Evolutionary conservation across 768 basidiomycete species (phyloP).

Genomic region (Leccinum longicurvipes): DNA sequence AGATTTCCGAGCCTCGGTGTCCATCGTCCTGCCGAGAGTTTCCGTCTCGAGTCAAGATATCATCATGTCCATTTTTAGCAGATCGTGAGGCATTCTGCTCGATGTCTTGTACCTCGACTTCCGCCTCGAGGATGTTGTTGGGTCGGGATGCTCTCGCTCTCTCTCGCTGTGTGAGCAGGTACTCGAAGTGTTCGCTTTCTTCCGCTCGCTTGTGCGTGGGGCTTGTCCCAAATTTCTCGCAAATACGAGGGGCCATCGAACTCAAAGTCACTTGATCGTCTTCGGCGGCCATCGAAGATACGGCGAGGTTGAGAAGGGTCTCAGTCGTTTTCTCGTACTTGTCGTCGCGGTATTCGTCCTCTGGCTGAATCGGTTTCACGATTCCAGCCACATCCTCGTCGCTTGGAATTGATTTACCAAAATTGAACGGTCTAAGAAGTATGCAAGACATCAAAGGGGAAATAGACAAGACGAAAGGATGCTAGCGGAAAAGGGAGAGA

Average conservation of each 20-base stretch:
- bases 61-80: not conserved
- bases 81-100: not conserved
- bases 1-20: not conserved
- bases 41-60: not conserved
- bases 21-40: not conserved
- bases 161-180: conserved; percentile 27
- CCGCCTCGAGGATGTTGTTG: not conserved
- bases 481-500: not conserved
- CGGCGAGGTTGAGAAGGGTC: conserved; percentile 12
- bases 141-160: conserved; percentile 14
- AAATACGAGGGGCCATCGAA: conserved; percentile 15
- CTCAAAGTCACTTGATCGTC: conserved; percentile 1
- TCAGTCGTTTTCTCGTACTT: conserved; percentile 5
- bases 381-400: conserved; percentile 30
- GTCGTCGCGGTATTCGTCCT: conserved; percentile 17
- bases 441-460: conserved; percentile 1
- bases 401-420: conserved; percentile 32
- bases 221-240: conserved; percentile 25
- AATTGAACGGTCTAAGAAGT: conserved; percentile 45
- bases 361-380: conserved; percentile 9
- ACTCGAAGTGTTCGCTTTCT: conserved; percentile 13
- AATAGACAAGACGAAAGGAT: not conserved
- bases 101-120: not conserved
- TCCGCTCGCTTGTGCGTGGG: conserved; percentile 18
- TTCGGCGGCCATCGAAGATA: conserved; percentile 8